phyloP scores from a whole-genome alignment of 108 stramenopile genomes.

The Skeletonema grethae region DNA sequence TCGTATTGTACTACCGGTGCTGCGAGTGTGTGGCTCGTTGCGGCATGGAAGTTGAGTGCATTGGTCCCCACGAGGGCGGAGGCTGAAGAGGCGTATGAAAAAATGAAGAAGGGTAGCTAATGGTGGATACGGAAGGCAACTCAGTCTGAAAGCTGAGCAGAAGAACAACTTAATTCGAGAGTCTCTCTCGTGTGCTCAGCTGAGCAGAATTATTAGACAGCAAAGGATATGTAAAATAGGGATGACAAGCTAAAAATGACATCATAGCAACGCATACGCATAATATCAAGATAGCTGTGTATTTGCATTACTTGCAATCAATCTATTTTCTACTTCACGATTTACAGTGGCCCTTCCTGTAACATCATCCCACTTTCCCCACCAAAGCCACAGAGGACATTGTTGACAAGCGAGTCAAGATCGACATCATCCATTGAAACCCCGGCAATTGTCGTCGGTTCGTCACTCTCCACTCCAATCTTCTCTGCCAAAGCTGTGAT shows the following conservation, averaged over 20 bases:
- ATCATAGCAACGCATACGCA: too few species aligned
- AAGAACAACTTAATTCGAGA: too few species aligned
- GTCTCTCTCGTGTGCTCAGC: not conserved
- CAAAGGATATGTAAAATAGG: not conserved
- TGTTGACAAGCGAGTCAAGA: conserved; percentile 31
- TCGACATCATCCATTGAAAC: conserved; percentile 40
- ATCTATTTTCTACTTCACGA: not conserved
- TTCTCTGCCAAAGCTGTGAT: conserved; percentile 63
- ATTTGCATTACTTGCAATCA: not conserved
- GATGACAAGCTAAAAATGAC: not conserved
- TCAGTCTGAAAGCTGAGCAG: not conserved
- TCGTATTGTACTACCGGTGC: conserved; percentile 65
- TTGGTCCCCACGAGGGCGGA: conserved; percentile 76
- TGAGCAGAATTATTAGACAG: not conserved
- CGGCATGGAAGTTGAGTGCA: conserved; percentile 73
- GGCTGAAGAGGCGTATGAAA: conserved; percentile 58
- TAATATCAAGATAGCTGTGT: not conserved
- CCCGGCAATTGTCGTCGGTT: conserved; percentile 10
- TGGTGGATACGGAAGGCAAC: not conserved
- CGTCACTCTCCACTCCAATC: conserved; percentile 58
- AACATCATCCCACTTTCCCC: conserved; percentile 12
- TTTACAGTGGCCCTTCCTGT: not conserved
- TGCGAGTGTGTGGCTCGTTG: conserved; percentile 56
- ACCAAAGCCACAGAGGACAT: conserved; percentile 28
- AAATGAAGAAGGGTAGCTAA: conserved; percentile 37